phyloP scores from a whole-genome alignment of 2,329 filamentous ascomycete genomes.

The Hypoxylon sp. region DNA sequence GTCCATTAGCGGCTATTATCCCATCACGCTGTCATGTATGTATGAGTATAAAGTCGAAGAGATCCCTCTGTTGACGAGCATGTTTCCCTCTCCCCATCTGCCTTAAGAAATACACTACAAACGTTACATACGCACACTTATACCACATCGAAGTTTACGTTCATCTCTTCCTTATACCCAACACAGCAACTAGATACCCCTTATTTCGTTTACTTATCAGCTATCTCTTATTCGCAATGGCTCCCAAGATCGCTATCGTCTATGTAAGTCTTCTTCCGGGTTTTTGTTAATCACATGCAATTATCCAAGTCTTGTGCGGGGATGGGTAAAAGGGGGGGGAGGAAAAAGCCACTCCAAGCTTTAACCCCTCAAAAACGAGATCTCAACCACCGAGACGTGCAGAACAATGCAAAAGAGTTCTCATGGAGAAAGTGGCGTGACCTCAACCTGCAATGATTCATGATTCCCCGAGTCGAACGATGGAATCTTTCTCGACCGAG shows the following conservation, averaged over 20 bases:
- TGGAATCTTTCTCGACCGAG: neutral
- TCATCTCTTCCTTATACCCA: slow-evolving; percentile 8
- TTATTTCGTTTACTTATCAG: slow-evolving; percentile 9
- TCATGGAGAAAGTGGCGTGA: slow-evolving; percentile 3
- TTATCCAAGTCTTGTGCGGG: slow-evolving; percentile 11
- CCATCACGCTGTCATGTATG: slow-evolving; percentile 13
- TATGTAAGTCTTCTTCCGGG: slow-evolving; percentile 47
- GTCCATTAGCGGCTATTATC: slow-evolving; percentile 30
- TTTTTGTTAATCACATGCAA: neutral
- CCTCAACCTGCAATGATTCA: neutral
- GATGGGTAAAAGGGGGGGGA: neutral
- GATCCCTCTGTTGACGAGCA: slow-evolving; percentile 9
- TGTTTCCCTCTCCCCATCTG: neutral
- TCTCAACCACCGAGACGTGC: slow-evolving; percentile 22
- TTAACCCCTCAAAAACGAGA: slow-evolving; percentile 15
- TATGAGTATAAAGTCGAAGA: slow-evolving; percentile 33
- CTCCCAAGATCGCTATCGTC: slow-evolving; percentile 54
- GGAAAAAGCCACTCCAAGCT: slow-evolving; percentile 5
- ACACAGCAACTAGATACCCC: slow-evolving; percentile 31
- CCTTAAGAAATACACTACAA: slow-evolving; percentile 11
- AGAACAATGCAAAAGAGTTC: slow-evolving; percentile 7
- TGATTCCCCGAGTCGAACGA: neutral
- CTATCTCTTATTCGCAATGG: slow-evolving; percentile 44
- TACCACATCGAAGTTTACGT: slow-evolving; percentile 1
- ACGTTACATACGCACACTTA: neutral